Base-by-base conservation (phyloP, 352 stramenopile species). In the Phytophthora megakarya region DNA sequence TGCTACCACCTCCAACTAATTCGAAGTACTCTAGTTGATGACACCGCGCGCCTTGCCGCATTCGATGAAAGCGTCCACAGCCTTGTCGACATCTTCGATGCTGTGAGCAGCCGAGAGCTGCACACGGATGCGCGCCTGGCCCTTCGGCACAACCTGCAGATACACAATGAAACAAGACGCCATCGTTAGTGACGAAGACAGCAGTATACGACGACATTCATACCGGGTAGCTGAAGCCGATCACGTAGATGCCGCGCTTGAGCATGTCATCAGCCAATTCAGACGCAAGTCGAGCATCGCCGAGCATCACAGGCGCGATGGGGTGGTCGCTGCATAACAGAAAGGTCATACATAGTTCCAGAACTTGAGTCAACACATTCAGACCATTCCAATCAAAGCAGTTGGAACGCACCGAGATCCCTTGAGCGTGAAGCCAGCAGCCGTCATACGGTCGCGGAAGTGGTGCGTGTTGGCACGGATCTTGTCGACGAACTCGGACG, bases 211-310 rank as follows among this genome's bases (percentile, higher is more conserved):
- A n/a, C 21, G 22, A 50, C 35, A 50, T 42, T 21, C 69, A 22
- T 75, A 98, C 93, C 48, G 93, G 93, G 64, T 94, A 98, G 65
- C 86, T 97, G 65, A 98, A 98, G 40, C 93, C 93, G 51, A 98
- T 97, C 45, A 98, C 93, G 77, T 98, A 98, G 49, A 98, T 97
- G 35, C 93, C 92, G 33, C 89, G 74, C 69, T 97, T 73, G 33
- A 98, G 88, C 89, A 98, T 96, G 46, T 95, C 82, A 53, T 98
- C 93, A 8, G 92, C 89, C 37, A 98, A 68, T 25, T 96, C 76
- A 38, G 83, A 84, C n/a, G 93, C 90, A 45, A 97, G 86, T 32
- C 87, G 81, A 22, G 92, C 92, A 65, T 98, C 92, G 26, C 91
- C 89, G 11, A 98, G 85, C 92, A 98, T 98, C 28, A 98, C 88